Base-by-base conservation (phyloP, 306 rosid species). In the Urtica urens region DNA sequence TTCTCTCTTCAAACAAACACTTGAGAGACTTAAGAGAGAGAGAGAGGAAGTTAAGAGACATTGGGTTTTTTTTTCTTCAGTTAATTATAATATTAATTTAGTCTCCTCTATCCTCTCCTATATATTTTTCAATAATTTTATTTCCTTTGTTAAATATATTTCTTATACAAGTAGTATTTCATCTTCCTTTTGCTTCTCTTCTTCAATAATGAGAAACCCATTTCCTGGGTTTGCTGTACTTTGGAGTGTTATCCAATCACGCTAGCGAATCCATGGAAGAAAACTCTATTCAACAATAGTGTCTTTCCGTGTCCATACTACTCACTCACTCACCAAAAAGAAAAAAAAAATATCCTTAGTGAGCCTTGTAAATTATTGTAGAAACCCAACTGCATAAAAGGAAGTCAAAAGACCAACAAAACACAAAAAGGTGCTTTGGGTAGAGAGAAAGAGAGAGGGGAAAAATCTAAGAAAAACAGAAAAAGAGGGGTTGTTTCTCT, bases 1-100 rank as follows among this genome's bases (percentile, higher is more conserved):
- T 72, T 57, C 78, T 72, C 78, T 72, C 73, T n/a, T n/a, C 66
- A 46, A 57, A 47, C 38, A 19, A 14, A 14, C 51, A 1, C 14
- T 11, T 31, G 17, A 23, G 30, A 57, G 20, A 7, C 38, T 54
- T 53, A 51, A 13, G n/a, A 17, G 37, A 35, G 30, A 47, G 50
- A 47, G 71, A 59, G 72, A 66, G 82, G 74, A 43, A 70, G 68
- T 38, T 59, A n/a, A 76, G 75, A 71, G 86, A 72, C 83, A 72
- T 71, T 58, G 75, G 65, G 68, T 35, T 35, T 2, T 2, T 35
- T 7, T 45, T 20, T 25, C 23, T 19, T 23, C 49, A 35, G 37
- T 31, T 13, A 31, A 9, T n/a, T n/a, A 35, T 35, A 27, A 45
- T 14, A 45, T 63, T 63, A 72, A 74, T 56, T 56, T 62, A 68